Conservation (phyloP, 2,329 filamentous ascomycete species). For the Pseudogymnoascus sp. region DNA sequence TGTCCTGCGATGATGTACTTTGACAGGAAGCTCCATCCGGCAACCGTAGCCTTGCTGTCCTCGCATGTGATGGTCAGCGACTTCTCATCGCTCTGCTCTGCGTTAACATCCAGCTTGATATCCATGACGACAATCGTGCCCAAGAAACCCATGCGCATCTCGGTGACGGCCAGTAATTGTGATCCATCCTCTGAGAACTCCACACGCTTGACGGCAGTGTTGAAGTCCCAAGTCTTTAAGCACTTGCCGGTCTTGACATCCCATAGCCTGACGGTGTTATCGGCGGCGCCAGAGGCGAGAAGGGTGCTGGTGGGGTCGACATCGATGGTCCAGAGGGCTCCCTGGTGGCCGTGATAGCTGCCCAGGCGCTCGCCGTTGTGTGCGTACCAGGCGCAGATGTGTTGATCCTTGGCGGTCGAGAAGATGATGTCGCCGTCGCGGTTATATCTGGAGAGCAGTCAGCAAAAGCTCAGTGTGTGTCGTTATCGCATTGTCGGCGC, state of each 20-base stretch:
- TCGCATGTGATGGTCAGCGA: constrained; percentile 82
- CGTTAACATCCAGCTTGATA: constrained; percentile 73
- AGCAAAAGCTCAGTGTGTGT: constrained; percentile 18
- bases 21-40: constrained; percentile 87
- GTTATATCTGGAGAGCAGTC: constrained; percentile 56
- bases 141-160: constrained; percentile 96
- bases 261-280: constrained; percentile 98
- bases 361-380: constrained; percentile 97
- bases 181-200: constrained; percentile 94
- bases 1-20: constrained; percentile 97
- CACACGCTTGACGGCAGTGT: constrained; percentile 92
- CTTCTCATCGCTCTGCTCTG: constrained; percentile 77
- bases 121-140: constrained; percentile 90
- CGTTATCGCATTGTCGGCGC: constrained; percentile 9
- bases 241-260: constrained; percentile 86
- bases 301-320: constrained; percentile 86
- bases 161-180: constrained; percentile 84
- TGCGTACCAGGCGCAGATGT: constrained; percentile 93
- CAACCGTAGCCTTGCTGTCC: constrained; percentile 93
- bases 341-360: constrained; percentile 93
- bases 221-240: constrained; percentile 96
- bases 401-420: constrained; percentile 90
- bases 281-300: constrained; percentile 89
- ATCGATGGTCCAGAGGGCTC: constrained; percentile 97
- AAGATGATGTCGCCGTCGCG: constrained; percentile 94